A percentile compares a stretch with the other conserved stretches of the same genome.
phyloP scores from a whole-genome alignment of 108 stramenopile genomes.

The Nitzschia inconspicua region DNA sequence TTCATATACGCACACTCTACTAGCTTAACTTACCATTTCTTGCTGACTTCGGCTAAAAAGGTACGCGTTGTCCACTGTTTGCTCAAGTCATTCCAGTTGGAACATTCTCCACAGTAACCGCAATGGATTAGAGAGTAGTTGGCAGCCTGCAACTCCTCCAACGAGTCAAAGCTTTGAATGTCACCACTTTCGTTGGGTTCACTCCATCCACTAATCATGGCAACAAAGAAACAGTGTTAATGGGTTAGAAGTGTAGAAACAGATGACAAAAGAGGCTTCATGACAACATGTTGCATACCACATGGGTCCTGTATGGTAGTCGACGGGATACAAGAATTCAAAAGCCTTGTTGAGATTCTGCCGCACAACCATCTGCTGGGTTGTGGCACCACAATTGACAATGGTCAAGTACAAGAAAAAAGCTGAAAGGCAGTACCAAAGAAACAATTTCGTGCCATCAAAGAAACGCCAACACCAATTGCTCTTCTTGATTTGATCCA shows the following conservation, averaged over 20 bases:
- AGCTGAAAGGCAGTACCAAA: background rate
- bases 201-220: constrained; percentile 51
- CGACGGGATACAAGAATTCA: constrained; percentile 24
- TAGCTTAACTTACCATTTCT: background rate
- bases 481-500: too few relatives aligned
- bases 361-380: constrained; percentile 21
- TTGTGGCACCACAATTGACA: constrained; percentile 36
- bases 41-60: constrained; percentile 16
- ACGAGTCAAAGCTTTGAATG: constrained; percentile 39
- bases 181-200: constrained; percentile 29
- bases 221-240: too few relatives aligned
- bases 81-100: constrained; percentile 38
- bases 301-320: constrained; percentile 31
- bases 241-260: too few relatives aligned
- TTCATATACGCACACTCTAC: too few relatives aligned
- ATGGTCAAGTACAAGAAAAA: constrained; percentile 37
- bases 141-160: constrained; percentile 33
- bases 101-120: constrained; percentile 45
- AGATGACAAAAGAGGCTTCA: too few relatives aligned
- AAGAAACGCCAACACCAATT: too few relatives aligned
- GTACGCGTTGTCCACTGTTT: constrained; percentile 34
- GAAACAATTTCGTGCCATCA: background rate
- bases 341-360: constrained; percentile 4
- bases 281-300: constrained; percentile 61
- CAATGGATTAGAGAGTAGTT: constrained; percentile 44